Conservation (phyloP, 1,284 basidiomycete genomes). For the Entoloma clypeatum region DNA sequence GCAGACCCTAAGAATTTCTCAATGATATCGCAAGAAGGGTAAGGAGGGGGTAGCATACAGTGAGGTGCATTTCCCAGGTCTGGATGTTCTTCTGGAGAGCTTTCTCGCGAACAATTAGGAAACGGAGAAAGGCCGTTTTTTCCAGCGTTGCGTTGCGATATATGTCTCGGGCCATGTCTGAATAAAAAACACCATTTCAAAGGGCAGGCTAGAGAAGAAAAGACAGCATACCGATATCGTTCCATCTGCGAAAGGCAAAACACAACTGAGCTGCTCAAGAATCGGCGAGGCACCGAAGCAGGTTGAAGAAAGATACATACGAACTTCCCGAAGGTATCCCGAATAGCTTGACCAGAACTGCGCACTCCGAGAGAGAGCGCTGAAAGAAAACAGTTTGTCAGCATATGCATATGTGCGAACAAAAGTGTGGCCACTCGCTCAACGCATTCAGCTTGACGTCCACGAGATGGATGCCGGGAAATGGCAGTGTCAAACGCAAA, state of each 20-base stretch:
- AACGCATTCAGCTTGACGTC: conserved; percentile 46
- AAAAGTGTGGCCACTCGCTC: conserved; percentile 47
- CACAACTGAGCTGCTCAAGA: conserved; percentile 75
- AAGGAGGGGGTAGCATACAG: conserved; percentile 13
- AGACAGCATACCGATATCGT: conserved; percentile 55
- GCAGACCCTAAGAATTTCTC: conserved; percentile 19
- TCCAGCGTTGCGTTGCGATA: conserved; percentile 64
- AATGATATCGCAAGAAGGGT: background rate
- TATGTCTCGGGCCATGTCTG: conserved; percentile 64
- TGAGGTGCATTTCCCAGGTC: conserved; percentile 21
- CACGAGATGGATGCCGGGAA: conserved; percentile 12
- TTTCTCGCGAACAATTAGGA: conserved; percentile 44
- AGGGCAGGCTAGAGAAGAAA: conserved; percentile 6
- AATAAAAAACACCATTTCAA: conserved; percentile 2
- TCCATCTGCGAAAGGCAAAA: conserved; percentile 65
- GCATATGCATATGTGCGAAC: background rate
- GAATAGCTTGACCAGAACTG: conserved; percentile 83
- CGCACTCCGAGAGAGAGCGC: conserved; percentile 69
- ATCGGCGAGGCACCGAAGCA: too few relatives aligned
- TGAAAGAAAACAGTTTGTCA: conserved; percentile 24
- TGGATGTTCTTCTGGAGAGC: conserved; percentile 20
- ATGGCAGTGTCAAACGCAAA: conserved; percentile 30
- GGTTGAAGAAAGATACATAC: conserved; percentile 37
- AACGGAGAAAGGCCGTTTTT: conserved; percentile 47
- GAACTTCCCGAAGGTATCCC: conserved; percentile 72